A percentile compares a stretch with the other conserved stretches of the same genome.
Conservation (phyloP, 2,329 filamentous ascomycete species). For the Alternaria hordeiaustralica region DNA sequence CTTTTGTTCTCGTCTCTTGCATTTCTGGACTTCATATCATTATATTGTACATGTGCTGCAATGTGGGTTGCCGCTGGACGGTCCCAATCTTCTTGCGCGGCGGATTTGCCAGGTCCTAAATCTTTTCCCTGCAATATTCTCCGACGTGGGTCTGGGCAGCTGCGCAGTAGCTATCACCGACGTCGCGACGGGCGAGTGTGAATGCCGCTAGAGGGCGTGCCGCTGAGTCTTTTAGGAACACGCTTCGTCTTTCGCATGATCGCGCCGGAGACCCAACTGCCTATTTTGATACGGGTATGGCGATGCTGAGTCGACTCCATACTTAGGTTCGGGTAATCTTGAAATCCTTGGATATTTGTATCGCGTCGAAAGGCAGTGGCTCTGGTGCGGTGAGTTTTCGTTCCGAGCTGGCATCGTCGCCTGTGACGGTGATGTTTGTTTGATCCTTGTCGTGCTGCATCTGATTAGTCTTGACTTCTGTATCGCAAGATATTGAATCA, state of each 20-base stretch:
- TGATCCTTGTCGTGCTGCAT: conserved; percentile 26
- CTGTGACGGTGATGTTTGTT: conserved; percentile 17
- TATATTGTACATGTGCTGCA: not conserved
- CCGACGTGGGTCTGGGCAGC: too few relatives aligned
- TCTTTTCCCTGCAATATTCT: not conserved
- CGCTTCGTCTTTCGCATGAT: too few relatives aligned
- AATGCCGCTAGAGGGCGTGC: too few relatives aligned
- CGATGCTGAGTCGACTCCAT: not conserved
- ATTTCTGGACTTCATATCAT: not conserved
- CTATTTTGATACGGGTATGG: not conserved
- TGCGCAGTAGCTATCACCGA: not conserved
- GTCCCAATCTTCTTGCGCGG: not conserved
- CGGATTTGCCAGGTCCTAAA: not conserved
- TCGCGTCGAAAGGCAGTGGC: conserved; percentile 15
- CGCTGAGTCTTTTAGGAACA: too few relatives aligned
- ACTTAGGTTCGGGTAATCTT: conserved; percentile 15
- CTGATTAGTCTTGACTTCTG: not conserved
- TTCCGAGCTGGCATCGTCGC: conserved; percentile 29
- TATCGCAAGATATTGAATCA: not conserved
- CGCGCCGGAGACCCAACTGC: not conserved
- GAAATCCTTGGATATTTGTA: conserved; percentile 27
- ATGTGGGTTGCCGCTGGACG: not conserved
- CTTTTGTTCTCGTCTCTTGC: not conserved
- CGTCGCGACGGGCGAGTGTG: not conserved
- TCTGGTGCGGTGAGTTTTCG: conserved; percentile 20